Base-by-base conservation (phyloP, 2,329 filamentous ascomycete species). In the Cercospora canescens region DNA sequence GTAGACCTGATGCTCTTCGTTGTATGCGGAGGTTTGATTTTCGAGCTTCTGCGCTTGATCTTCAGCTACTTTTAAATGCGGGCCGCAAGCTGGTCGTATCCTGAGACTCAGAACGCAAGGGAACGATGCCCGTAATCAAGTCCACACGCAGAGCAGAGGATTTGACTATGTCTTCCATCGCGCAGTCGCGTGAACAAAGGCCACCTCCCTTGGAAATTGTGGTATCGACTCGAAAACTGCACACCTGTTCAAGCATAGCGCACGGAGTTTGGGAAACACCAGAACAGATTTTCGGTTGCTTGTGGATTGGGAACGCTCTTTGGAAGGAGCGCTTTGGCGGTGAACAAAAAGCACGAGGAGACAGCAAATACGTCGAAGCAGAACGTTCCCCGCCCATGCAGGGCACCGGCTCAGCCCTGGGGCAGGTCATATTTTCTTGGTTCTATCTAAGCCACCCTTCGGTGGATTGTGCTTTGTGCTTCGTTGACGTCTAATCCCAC, bases 1-100 rank as follows among this genome's bases (percentile, higher is more conserved):
- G 8, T 66, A 89, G 87, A 85, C 58, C 66, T 89, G 35, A 82
- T 90, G 60, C 83, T 84, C n/a, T 89, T 90, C 76, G 84, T 89
- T 62, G 81, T 90, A 56, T 85, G 85, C 73, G 88, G 87, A 45
- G 87, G 87, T 26, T 73, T 89, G 21, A 72, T 88, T 41, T 85
- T 89, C 71, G 87, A 89, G 74, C 74, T 88, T 11, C 68, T 88
- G 21, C 80, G 83, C 67, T 72, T 84, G 65, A 80, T 84, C 69
- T 81, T 83, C 67, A 64, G 62, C 39, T 62, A 62, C 60, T 62
- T 62, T 24, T 62, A 41, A 9, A 14, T 9, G 30, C 30, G 52
- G 12, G 4, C 1, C 30, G n/a, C 30, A 8, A 56, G 3, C 4
- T 21, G 32, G 1, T 35, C n/a, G 18, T 14, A 18, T 18, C 5